Percentiles rank a stretch among this genome's conserved stretches.
These are phyloP conservation scores for Aechmea fasciata DNA, from an alignment of 176 grass and related monocot genomes.

Conservation along the genomic window DNA sequence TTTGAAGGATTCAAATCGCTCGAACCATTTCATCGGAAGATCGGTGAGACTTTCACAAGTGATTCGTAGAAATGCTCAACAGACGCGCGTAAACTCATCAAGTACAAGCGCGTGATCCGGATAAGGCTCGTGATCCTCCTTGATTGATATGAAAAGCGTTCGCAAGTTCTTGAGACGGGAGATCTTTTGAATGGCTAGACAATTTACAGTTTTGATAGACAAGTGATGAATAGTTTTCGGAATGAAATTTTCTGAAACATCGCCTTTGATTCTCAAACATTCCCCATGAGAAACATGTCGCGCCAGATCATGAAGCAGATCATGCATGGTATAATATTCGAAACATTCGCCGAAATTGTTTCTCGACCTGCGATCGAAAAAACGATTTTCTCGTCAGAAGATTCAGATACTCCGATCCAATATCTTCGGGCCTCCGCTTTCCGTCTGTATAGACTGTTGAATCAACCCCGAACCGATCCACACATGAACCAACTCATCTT, in stretches of 20 bases:
- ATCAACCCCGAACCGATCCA: slow-evolving; percentile 15
- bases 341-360: no score
- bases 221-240: background rate
- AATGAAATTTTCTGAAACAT: background rate
- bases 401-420: slow-evolving; percentile 26
- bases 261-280: slow-evolving; percentile 20
- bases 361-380: slow-evolving; percentile 24
- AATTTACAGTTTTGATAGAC: background rate
- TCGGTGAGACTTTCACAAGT: background rate
- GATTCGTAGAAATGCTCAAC: background rate
- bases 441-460: background rate
- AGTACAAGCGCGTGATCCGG: background rate
- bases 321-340: background rate
- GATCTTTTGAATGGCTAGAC: background rate
- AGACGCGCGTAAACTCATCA: background rate
- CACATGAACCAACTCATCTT: background rate
- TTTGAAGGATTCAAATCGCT: background rate
- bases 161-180: background rate
- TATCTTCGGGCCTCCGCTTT: background rate
- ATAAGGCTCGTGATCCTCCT: background rate
- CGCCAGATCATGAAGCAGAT: slow-evolving; percentile 29
- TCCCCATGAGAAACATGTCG: slow-evolving; percentile 20
- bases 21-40: background rate
- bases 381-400: slow-evolving; percentile 27
- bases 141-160: background rate